Percentiles rank a stretch among this genome's conserved stretches.
Evolutionary conservation across 1,284 basidiomycete species (phyloP).

Genomic region (Rhodofomes roseus): DNA sequence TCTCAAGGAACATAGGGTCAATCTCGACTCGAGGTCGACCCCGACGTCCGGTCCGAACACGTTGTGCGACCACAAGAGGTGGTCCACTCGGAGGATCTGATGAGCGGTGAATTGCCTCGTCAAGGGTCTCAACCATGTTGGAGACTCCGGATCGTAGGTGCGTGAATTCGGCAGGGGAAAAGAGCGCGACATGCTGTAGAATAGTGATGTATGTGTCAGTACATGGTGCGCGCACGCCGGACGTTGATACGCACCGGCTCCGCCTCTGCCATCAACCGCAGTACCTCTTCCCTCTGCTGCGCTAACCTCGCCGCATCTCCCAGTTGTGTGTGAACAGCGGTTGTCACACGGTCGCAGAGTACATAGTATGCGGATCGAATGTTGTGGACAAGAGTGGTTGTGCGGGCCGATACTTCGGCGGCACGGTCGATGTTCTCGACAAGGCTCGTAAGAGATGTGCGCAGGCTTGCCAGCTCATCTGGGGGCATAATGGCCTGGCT

Average conservation of each 20-base stretch:
- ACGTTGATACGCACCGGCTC: conserved; percentile 10
- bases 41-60: conserved; percentile 14
- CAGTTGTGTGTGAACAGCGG: neutral
- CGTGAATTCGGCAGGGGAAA: conserved; percentile 17
- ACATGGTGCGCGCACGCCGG: neutral
- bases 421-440: too few species aligned
- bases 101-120: conserved; percentile 17
- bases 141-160: conserved; percentile 13
- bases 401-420: too few species aligned
- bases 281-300: neutral
- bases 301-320: neutral
- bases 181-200: conserved; percentile 12
- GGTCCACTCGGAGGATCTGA: conserved; percentile 18
- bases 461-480: too few species aligned
- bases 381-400: neutral
- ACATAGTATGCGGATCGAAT: conserved; percentile 2
- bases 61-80: conserved; percentile 10
- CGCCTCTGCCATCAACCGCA: neutral
- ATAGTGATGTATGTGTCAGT: neutral
- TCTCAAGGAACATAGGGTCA: conserved; percentile 23
- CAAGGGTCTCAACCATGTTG: conserved; percentile 22
- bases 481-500: too few species aligned
- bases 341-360: neutral
- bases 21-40: conserved; percentile 29
- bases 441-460: too few species aligned